Evolutionary conservation across 306 rosid species (phyloP), one percentile per base, ranked within the genome.

Genomic region (Medicago ruthenica): DNA sequence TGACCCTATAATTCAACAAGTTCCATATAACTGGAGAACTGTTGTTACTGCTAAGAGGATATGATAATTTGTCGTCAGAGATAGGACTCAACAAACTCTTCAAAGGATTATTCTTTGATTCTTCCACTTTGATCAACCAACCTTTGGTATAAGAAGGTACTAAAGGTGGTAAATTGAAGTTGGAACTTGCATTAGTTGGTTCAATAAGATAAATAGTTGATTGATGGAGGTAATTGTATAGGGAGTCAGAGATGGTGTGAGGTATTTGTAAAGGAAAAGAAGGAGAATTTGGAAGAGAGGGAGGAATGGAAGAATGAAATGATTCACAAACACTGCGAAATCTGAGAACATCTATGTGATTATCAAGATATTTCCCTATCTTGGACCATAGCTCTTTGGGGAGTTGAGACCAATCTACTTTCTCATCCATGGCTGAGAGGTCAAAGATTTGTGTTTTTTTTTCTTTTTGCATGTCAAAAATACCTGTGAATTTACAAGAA

Each of bases 311-410:
- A 70, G 86, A 87, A 14, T 89, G 79, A 78, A 81, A 87, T 0
- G 75, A 50, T 1, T 14, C 50, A 27, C 90, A 87, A 36, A 87
- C 87, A 51, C 93, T 76, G 42, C 91, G 91, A 55, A 88, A 87
- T 74, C 90, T 69, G 37, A 89, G 83, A 50, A 87, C 51, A 61
- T 84, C 90, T 27, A 85, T 27, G 64, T 76, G 84, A 13, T 44
- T 59, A 10, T 81, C 79, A 21, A 90, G 83, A 31, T 8, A 74
- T 17, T 73, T 79, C 50, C 89, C 85, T 73, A 88, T 82, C 68
- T 50, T 67, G 0, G 75, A 67, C 90, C 87, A 88, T 4, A 90
- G 73, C 34, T 88, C 96, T 41, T 7, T 45, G 9, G 90, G 93
- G 16, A 90, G 88, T 74, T 69, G 54, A 45, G 80, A 87, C 93